These are phyloP conservation scores for Zygosaccharomyces pseudobailii DNA, from an alignment of 1,139 yeast genomes.

Conservation along the genomic window DNA sequence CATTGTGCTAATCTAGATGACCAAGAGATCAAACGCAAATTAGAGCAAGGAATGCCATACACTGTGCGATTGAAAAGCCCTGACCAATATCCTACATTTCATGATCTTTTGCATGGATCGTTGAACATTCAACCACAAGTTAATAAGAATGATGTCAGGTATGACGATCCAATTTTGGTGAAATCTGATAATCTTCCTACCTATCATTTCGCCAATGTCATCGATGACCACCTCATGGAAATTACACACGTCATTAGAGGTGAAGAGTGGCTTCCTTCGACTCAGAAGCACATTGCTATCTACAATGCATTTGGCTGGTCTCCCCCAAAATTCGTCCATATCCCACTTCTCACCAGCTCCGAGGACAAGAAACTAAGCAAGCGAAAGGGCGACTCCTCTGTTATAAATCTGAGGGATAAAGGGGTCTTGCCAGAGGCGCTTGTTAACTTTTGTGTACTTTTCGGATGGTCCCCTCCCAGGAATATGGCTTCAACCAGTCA, in stretches of 20 bases:
- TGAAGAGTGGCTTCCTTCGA: conserved; percentile 95
- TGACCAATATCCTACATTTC: conserved; percentile 55
- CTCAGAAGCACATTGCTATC: conserved; percentile 88
- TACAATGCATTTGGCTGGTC: conserved; percentile 85
- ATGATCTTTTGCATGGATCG: conserved; percentile 72
- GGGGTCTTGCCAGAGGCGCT: conserved; percentile 85
- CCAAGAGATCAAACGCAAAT: conserved; percentile 39
- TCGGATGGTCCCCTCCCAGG: conserved; percentile 90
- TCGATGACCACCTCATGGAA: conserved; percentile 89
- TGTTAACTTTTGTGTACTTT: conserved; percentile 78
- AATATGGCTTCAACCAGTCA: conserved; percentile 47
- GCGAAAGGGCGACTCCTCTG: conserved; percentile 76
- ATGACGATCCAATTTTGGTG: conserved; percentile 82
- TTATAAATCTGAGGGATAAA: conserved; percentile 49
- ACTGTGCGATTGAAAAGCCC: conserved; percentile 69
- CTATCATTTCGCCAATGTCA: conserved; percentile 91
- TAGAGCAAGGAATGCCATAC: conserved; percentile 38
- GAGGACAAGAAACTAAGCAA: conserved; percentile 80
- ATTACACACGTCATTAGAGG: conserved; percentile 95
- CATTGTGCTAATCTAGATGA: conserved; percentile 50
- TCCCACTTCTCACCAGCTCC: conserved; percentile 75
- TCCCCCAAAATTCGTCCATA: conserved; percentile 79
- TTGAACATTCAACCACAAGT: conserved; percentile 76
- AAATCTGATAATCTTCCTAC: conserved; percentile 95
- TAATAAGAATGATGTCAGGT: conserved; percentile 64